Evolutionary conservation across 2,329 filamentous ascomycete species (phyloP).

Genomic region (Penicillium sp.): DNA sequence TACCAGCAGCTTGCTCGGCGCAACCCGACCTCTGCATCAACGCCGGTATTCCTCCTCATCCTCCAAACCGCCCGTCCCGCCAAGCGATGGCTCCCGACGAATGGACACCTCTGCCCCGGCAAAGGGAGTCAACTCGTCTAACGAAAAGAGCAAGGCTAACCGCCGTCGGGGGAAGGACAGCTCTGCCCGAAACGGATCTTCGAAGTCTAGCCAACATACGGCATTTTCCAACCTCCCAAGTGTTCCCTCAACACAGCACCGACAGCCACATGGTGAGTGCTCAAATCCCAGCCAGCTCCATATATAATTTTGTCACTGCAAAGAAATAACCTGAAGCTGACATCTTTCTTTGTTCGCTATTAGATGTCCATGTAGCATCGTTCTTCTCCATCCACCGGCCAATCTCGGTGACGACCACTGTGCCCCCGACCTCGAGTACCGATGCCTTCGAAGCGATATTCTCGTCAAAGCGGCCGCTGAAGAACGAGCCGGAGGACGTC

Average conservation of each 20-base stretch:
- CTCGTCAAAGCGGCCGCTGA: slow-evolving; percentile 54
- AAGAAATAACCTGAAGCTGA: slow-evolving; percentile 1
- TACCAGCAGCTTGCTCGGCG: slow-evolving; percentile 33
- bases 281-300: background rate
- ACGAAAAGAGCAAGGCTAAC: slow-evolving; percentile 38
- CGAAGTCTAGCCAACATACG: slow-evolving; percentile 40
- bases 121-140: slow-evolving; percentile 40
- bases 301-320: background rate
- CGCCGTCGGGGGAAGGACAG: slow-evolving; percentile 40
- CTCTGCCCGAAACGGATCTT: slow-evolving; percentile 32
- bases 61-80: slow-evolving; percentile 48
- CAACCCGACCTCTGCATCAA: slow-evolving; percentile 43
- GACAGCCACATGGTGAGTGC: slow-evolving; percentile 48
- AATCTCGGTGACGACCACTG: slow-evolving; percentile 80
- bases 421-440: slow-evolving; percentile 69
- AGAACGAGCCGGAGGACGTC: slow-evolving; percentile 54
- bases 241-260: slow-evolving; percentile 51
- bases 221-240: slow-evolving; percentile 48
- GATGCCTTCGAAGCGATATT: slow-evolving; percentile 86
- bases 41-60: slow-evolving; percentile 50
- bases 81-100: slow-evolving; percentile 47
- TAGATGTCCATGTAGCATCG: slow-evolving; percentile 82
- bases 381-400: slow-evolving; percentile 97
- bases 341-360: background rate
- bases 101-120: slow-evolving; percentile 43